These are phyloP conservation scores for Aspergillus ustus DNA, from an alignment of 2,329 filamentous ascomycete species.

Conservation along the genomic window DNA sequence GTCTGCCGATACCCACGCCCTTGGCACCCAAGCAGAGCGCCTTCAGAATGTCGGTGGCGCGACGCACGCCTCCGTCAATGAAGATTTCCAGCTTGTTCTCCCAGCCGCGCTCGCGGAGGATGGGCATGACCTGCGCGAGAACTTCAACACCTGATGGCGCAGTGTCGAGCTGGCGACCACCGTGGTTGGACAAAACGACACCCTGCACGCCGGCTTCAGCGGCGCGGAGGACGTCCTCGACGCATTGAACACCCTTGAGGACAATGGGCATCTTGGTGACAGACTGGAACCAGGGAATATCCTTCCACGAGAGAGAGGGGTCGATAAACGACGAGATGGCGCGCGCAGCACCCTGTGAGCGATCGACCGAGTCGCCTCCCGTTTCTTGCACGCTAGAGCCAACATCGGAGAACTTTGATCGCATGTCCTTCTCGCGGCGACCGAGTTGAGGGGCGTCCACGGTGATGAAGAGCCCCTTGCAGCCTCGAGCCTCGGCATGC, in stretches of 20 bases:
- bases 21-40: constrained; percentile 89
- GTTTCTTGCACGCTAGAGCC: constrained; percentile 79
- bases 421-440: constrained; percentile 96
- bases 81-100: constrained; percentile 83
- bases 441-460: constrained; percentile 96
- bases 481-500: constrained; percentile 89
- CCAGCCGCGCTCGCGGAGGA: constrained; percentile 73
- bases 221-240: constrained; percentile 92
- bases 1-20: constrained; percentile 90
- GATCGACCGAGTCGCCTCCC: constrained; percentile 73
- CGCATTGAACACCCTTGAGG: constrained; percentile 93
- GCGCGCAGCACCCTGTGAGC: constrained; percentile 86
- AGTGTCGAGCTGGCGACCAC: constrained; percentile 91
- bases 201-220: constrained; percentile 80
- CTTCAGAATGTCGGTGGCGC: constrained; percentile 94
- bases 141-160: constrained; percentile 88
- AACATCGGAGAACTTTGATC: constrained; percentile 82
- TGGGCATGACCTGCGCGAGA: constrained; percentile 89
- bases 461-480: constrained; percentile 96
- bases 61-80: constrained; percentile 86
- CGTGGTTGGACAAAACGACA: constrained; percentile 94
- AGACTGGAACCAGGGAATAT: constrained; percentile 88
- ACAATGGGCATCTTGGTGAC: constrained; percentile 96
- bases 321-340: constrained; percentile 98
- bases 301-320: constrained; percentile 88